A percentile compares a stretch with the other conserved stretches of the same genome.
Evolutionary conservation across 2,329 filamentous ascomycete genomes (phyloP).

Genomic region (Colletotrichum graminicola): DNA sequence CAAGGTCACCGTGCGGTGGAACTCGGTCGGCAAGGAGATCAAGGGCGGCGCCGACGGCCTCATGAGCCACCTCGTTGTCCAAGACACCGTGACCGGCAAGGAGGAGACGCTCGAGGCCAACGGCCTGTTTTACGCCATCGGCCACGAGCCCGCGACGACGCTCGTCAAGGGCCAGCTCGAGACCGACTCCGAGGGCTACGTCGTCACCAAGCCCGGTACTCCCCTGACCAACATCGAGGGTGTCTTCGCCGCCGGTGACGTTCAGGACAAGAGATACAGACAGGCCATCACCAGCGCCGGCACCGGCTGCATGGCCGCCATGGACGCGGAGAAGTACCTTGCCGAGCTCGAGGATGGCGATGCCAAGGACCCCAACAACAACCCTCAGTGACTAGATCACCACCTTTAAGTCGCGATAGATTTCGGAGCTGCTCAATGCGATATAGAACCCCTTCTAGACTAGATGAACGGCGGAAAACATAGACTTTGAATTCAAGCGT

Average conservation of each 20-base stretch:
- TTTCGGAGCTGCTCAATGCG: conserved; percentile 5
- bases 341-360: conserved; percentile 74
- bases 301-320: conserved; percentile 92
- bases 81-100: conserved; percentile 80
- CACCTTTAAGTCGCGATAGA: conserved; percentile 30
- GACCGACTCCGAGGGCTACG: conserved; percentile 90
- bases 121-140: conserved; percentile 96
- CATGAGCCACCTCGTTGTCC: conserved; percentile 89
- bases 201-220: conserved; percentile 89
- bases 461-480: conserved; percentile 20
- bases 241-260: conserved; percentile 96
- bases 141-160: conserved; percentile 92
- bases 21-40: conserved; percentile 84
- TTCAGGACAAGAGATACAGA: conserved; percentile 98
- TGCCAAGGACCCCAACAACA: conserved; percentile 38
- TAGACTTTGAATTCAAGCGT: conserved; percentile 35
- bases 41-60: conserved; percentile 86
- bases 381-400: conserved; percentile 39
- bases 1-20: conserved; percentile 92
- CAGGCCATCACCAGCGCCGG: conserved; percentile 98
- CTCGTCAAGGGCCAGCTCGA: conserved; percentile 92
- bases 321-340: conserved; percentile 95
- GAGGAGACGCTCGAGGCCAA: conserved; percentile 89
- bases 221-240: conserved; percentile 89
- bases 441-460: conserved; percentile 19